phyloP scores from a whole-genome alignment of 805 yeast genomes.

The Metschnikowia anglica region DNA sequence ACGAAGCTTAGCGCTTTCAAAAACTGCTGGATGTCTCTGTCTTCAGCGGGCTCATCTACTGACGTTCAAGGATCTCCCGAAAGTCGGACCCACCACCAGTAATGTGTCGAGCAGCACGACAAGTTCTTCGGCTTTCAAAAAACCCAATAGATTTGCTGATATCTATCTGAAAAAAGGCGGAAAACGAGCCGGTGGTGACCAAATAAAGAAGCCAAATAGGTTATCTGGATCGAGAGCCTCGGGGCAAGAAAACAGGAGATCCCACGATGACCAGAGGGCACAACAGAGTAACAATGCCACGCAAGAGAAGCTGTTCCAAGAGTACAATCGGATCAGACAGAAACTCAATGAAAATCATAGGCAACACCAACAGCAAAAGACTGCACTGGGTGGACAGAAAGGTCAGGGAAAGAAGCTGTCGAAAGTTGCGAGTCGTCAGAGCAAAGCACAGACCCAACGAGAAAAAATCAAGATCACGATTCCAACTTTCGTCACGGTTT shows the following conservation, averaged over 20 bases:
- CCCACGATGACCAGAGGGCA: not conserved
- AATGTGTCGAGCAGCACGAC: not conserved
- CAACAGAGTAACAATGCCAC: not conserved
- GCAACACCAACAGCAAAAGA: conserved; percentile 14
- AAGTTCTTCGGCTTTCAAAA: conserved; percentile 8
- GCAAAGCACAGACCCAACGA: conserved; percentile 3
- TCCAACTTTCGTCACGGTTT: conserved; percentile 77
- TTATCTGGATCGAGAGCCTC: not conserved
- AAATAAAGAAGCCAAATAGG: not conserved
- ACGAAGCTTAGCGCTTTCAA: not conserved
- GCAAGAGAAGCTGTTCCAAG: conserved; percentile 15
- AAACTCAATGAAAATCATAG: conserved; percentile 21
- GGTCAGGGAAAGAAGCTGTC: not conserved
- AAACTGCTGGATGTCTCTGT: not conserved
- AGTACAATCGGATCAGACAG: conserved; percentile 21
- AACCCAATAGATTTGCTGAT: conserved; percentile 37
- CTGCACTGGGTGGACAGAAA: conserved; percentile 1
- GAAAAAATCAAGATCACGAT: conserved; percentile 41
- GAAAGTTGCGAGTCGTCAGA: conserved; percentile 1
- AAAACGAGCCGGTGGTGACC: conserved; percentile 1
- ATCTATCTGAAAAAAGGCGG: conserved; percentile 19
- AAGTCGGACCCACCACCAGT: conserved; percentile 26
- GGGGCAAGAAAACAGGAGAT: not conserved
- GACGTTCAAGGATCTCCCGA: conserved; percentile 29
- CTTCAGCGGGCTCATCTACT: conserved; percentile 6